Evolutionary conservation across 176 grass and related monocot species (phyloP), one percentile per base, ranked within the genome.

Genomic region (Oryza brachyantha): DNA sequence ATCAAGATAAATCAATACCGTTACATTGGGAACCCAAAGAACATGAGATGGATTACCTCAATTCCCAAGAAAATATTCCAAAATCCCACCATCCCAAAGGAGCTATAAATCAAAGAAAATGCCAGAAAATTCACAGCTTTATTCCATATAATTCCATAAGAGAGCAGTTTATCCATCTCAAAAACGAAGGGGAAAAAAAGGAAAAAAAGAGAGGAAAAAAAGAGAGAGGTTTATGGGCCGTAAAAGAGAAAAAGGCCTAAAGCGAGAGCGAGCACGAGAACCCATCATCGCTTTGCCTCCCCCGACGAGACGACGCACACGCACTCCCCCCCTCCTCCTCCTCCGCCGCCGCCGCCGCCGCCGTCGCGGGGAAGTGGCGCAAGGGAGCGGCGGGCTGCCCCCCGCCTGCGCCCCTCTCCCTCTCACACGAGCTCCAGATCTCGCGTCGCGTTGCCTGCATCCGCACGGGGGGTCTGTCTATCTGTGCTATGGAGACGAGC

Each of bases 401-500:
- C 52, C n/a, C n/a, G n/a, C n/a, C n/a, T n/a, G n/a, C 24, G n/a
- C 6, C 19, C 32, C 41, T 85, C 29, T 17, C 34, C 39, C 66
- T 62, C 17, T 10, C 29, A 19, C 32, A 74, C 57, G 24, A 14
- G 48, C 67, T 55, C 13, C 75, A 79, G 83, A 85, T 85, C 83
- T 72, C 74, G 60, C 3, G 0, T 70, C 40, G 13, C 68, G 40
- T 70, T 5, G 70, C 25, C 17, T 16, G 43, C 25, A 22, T 74
- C 70, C 41, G 40, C 43, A n/a, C n/a, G n/a, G n/a, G n/a, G 27
- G 48, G 48, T 52, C 57, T 12, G 2, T 54, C 35, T 36, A 32
- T 32, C 3, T n/a, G n/a, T n/a, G n/a, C 67, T 19, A 79, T 85
- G 87, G 86, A 89, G 81, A 45, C 64, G 64, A 39, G 27, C 42